Conservation (phyloP, 176 grass and related monocot species). For the Phoenix dactylifera region DNA sequence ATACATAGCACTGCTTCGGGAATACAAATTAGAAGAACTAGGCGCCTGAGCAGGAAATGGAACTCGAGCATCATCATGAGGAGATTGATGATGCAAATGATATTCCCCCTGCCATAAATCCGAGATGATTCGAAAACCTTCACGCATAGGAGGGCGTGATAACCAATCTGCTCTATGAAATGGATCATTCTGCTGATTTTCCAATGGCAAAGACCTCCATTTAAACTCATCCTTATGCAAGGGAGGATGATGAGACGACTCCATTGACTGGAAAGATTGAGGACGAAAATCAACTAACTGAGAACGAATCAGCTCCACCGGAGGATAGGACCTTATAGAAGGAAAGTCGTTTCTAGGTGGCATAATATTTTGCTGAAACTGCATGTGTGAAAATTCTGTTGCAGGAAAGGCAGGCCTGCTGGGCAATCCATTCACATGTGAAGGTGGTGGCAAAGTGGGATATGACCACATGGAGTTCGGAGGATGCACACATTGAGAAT, state of each 20-base stretch:
- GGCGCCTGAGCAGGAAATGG: not conserved
- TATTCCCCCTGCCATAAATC: not conserved
- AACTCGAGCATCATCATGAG: conserved; percentile 7
- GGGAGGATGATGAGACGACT: conserved; percentile 33
- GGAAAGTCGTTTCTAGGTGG: conserved; percentile 31
- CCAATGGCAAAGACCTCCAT: conserved; percentile 23
- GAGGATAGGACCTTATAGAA: conserved; percentile 24
- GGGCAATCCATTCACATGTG: conserved; percentile 18
- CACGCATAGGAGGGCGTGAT: not conserved
- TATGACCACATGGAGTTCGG: conserved; percentile 9
- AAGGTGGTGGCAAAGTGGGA: conserved; percentile 12
- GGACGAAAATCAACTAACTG: conserved; percentile 29
- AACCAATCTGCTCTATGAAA: conserved; percentile 2
- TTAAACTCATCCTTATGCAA: conserved; percentile 25
- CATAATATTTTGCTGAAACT: conserved; percentile 39
- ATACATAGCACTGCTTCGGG: conserved; percentile 1
- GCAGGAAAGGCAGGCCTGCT: conserved; percentile 17
- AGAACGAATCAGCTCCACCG: conserved; percentile 29
- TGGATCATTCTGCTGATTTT: conserved; percentile 28
- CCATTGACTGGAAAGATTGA: conserved; percentile 16
- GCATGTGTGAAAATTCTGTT: conserved; percentile 26
- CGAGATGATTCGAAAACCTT: conserved; percentile 1
- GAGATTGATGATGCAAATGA: conserved; percentile 14
- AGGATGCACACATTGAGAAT: conserved; percentile 28
- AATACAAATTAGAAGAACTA: not conserved